Conservation (phyloP, 768 basidiomycete genomes). For the Phaeotremella skinneri region DNA sequence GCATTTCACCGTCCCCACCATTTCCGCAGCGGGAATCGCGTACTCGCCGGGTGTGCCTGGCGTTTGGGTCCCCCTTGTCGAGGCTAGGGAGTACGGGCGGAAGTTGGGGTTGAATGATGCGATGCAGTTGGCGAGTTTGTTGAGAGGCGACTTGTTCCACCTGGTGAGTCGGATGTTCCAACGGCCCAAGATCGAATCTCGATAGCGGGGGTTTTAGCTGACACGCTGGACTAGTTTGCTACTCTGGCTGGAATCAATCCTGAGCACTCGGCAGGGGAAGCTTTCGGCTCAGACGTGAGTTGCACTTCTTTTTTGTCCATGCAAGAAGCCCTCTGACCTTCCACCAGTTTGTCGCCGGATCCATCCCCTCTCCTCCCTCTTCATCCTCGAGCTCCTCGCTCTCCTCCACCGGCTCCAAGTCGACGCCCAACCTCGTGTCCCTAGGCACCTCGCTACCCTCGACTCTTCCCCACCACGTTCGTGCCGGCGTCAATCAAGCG, state of each 20-base stretch:
- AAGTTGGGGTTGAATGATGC: conserved; percentile 14
- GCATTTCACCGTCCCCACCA: conserved; percentile 20
- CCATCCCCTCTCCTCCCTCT: conserved; percentile 1
- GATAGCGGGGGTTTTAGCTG: background rate
- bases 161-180: conserved; percentile 17
- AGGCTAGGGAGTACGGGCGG: conserved; percentile 27
- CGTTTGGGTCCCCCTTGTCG: conserved; percentile 26
- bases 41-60: conserved; percentile 30
- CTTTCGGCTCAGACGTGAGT: conserved; percentile 24
- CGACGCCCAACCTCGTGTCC: conserved; percentile 27
- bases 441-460: conserved; percentile 14
- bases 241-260: conserved; percentile 21
- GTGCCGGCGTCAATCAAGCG: background rate
- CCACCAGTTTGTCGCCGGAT: conserved; percentile 4
- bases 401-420: conserved; percentile 29
- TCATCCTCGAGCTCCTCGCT: conserved; percentile 7
- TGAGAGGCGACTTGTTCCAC: conserved; percentile 32
- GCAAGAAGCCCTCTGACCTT: background rate
- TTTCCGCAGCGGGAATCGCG: conserved; percentile 1
- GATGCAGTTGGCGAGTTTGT: conserved; percentile 16
- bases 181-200: background rate
- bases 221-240: conserved; percentile 20
- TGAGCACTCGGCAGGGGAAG: conserved; percentile 19
- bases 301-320: background rate
- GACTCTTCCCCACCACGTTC: conserved; percentile 2